Conservation (phyloP, 768 basidiomycete species). For the Lentinula sp. region DNA sequence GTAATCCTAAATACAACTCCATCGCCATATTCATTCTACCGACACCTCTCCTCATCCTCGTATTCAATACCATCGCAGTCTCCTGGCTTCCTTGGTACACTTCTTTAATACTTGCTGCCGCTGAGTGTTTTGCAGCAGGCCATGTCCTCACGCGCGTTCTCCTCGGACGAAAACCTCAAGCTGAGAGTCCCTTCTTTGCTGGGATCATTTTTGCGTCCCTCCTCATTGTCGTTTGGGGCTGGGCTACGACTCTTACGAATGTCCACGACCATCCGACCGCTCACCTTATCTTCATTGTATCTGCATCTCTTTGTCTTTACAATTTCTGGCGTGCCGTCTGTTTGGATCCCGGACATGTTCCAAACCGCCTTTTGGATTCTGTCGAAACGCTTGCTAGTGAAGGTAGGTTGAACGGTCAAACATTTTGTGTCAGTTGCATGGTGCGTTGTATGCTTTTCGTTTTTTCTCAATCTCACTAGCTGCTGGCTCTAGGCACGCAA, state of each 20-base stretch:
- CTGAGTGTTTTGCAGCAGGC: slow-evolving; percentile 91
- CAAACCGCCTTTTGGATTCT: neutral
- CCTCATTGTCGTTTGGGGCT: slow-evolving; percentile 81
- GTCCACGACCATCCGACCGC: slow-evolving; percentile 70
- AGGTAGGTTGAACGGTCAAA: slow-evolving; percentile 89
- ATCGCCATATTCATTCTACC: slow-evolving; percentile 76
- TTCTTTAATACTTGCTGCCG: slow-evolving; percentile 73
- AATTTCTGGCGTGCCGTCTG: slow-evolving; percentile 90
- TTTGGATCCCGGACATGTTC: slow-evolving; percentile 67
- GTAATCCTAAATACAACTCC: slow-evolving; percentile 80
- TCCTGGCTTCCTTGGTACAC: slow-evolving; percentile 77
- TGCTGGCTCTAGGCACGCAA: slow-evolving; percentile 60
- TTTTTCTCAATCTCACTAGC: neutral
- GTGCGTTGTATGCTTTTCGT: slow-evolving; percentile 27
- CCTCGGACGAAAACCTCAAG: slow-evolving; percentile 74
- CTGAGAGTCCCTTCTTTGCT: slow-evolving; percentile 90
- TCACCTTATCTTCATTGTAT: slow-evolving; percentile 71
- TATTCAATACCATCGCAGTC: slow-evolving; percentile 77
- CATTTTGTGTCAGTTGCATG: slow-evolving; percentile 97
- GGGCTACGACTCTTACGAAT: slow-evolving; percentile 76
- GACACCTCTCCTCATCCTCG: slow-evolving; percentile 70
- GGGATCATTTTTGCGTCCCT: slow-evolving; percentile 84
- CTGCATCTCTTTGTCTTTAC: slow-evolving; percentile 68
- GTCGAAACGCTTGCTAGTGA: slow-evolving; percentile 85
- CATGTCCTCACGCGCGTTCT: slow-evolving; percentile 85